A percentile compares a stretch with the other conserved stretches of the same genome.
Conservation (phyloP, 202 grass and related monocot genomes). For the Digitaria exilis region DNA sequence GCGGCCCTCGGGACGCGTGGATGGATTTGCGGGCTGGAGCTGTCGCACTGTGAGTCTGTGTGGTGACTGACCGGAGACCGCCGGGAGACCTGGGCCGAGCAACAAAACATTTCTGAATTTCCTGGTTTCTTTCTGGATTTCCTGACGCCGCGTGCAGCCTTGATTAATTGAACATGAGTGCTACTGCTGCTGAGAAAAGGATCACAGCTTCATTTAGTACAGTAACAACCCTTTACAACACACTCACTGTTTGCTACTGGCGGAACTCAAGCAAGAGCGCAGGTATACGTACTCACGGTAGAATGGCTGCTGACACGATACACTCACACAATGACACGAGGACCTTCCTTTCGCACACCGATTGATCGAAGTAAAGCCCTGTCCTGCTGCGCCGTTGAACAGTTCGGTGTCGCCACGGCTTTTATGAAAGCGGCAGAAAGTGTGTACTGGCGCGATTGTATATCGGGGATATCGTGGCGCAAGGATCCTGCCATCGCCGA, state of each 20-base stretch:
- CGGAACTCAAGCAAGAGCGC: too few species aligned
- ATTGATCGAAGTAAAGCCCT: not conserved
- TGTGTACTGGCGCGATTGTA: not conserved
- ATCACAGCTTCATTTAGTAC: too few species aligned
- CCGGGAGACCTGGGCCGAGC: not conserved
- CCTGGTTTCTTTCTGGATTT: too few species aligned
- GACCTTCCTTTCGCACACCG: not conserved
- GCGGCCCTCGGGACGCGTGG: slow-evolving; percentile 23
- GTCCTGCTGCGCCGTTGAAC: not conserved
- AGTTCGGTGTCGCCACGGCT: not conserved
- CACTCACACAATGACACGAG: not conserved
- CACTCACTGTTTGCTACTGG: not conserved
- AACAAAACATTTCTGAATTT: not conserved
- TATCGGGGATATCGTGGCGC: not conserved
- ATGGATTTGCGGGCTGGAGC: slow-evolving; percentile 28
- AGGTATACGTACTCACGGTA: too few species aligned
- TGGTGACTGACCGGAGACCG: not conserved
- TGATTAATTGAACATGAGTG: not conserved
- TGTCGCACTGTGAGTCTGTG: slow-evolving; percentile 3
- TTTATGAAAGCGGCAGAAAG: not conserved
- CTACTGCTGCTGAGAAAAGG: too few species aligned
- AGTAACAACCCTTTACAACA: not conserved
- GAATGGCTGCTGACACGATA: too few species aligned
- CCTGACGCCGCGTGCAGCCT: not conserved
- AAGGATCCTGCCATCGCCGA: not conserved